A percentile compares a stretch with the other conserved stretches of the same genome.
These are phyloP conservation scores for Cladosporium cucumerinum DNA, from an alignment of 2,329 filamentous ascomycete genomes.

Conservation along the genomic window DNA sequence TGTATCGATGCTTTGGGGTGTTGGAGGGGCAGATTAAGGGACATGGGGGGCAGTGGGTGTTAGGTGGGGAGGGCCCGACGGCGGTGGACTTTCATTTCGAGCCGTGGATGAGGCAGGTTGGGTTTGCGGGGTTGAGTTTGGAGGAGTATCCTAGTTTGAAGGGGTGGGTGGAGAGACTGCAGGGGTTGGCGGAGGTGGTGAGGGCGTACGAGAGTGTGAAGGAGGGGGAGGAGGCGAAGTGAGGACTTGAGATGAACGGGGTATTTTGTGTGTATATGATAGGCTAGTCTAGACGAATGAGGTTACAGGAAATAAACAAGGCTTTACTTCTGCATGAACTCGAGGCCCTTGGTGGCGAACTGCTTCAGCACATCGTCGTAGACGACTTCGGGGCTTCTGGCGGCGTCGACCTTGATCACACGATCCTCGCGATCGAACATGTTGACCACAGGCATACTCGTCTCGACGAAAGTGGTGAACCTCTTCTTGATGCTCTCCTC, in stretches of 20 bases:
- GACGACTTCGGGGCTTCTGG: conserved; percentile 62
- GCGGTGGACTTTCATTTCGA: conserved; percentile 8
- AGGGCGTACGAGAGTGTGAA: conserved; percentile 27
- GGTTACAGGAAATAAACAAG: not conserved
- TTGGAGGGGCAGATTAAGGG: conserved; percentile 43
- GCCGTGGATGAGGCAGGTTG: conserved; percentile 21
- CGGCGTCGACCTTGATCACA: conserved; percentile 77
- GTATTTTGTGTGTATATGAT: not conserved
- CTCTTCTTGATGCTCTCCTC: conserved; percentile 93
- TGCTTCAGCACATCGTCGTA: conserved; percentile 53
- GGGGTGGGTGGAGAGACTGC: conserved; percentile 40
- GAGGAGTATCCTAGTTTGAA: conserved; percentile 40
- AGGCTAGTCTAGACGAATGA: not conserved
- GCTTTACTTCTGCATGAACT: conserved; percentile 18
- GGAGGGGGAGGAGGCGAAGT: conserved; percentile 11
- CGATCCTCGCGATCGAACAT: conserved; percentile 72
- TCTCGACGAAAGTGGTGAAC: conserved; percentile 90
- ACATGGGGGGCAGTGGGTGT: conserved; percentile 37
- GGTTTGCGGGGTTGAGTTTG: conserved; percentile 39
- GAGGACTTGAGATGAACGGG: not conserved
- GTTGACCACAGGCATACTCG: conserved; percentile 94
- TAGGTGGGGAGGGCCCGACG: conserved; percentile 34
- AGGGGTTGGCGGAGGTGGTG: conserved; percentile 38
- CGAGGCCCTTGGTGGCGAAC: conserved; percentile 44
- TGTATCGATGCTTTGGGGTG: conserved; percentile 42